Evolutionary conservation across 164 flowering plant genomes (phyloP), one percentile per base, ranked within the genome.

Genomic region (Magnolia sinica): DNA sequence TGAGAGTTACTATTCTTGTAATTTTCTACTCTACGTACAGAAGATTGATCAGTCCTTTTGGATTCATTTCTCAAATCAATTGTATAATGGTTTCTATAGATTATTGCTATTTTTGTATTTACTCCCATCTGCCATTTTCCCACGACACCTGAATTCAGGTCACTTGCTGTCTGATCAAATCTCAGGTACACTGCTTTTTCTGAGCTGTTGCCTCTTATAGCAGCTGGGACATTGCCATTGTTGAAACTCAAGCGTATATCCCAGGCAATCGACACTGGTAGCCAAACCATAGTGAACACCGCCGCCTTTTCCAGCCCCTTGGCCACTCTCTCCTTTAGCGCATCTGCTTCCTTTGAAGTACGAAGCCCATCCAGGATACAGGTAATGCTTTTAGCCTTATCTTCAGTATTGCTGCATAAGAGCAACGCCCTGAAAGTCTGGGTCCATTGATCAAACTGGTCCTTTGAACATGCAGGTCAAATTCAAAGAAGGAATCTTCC

Each of bases 161-260:
- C 3, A 16, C 52, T 55, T 51, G 24, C 52, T 76, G 7, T 76
- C 49, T 49, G 7, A 55, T 70, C 29, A 24, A 65, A 68, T 78
- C 63, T 67, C 83, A 96, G 99, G 89, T 96, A 92, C 79, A 96
- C 99, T 20, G 97, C 98, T 80, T 94, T 86, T 84, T 96, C 99
- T 20, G 99, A 96, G 89, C 87, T 96, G 74, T 80, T 94, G 87
- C 99, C 99, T 69, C 94, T 96, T 72, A 83, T 96, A 74, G 99
- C 98, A 66, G 86, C 82, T 16, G 94, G 97, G 27, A 70, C 84
- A 52, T 79, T 80, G 22, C 97, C 99, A 7, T 81, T 89, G 74
- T 69, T 96, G 82, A 91, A 92, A 78, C 91, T 96, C 74, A 81
- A 91, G 65, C 83, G 72, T 76, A 96, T 96, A 74, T 29, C 78